Base-by-base conservation (phyloP, 106 monocot species). In the Allium fistulosum region DNA sequence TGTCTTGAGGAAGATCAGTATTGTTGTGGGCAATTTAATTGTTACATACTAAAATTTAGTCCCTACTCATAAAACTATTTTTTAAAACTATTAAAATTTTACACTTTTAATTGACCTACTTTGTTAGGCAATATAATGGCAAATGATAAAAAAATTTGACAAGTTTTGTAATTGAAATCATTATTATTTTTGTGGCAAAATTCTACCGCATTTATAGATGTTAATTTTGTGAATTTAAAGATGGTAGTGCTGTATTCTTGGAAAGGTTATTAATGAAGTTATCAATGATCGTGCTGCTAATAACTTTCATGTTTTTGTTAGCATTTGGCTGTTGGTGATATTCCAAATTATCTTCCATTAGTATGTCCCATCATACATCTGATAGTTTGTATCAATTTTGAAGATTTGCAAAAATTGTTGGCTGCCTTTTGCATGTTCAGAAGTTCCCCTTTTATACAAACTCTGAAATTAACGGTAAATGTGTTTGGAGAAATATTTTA, bases 391-490 rank as follows among this genome's bases (percentile, higher is more conserved):
- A 61, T 71, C 50, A 50, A 62, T 62, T 52, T 62, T 52, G 51
- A 51, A 37, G 50, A 49, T 51, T 51, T 71, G 50, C 26, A 51
- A 62, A 14, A 71, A 12, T 12, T 62, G 27, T 14, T 51, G 8
- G 71, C 27, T 6, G 61, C 51, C 16, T 28, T 62, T 62, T 71
- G 71, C 51, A 51, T 61, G 13, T 71, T 71, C 52, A 61, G 61
- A 71, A 71, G 71, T 61, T 27, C 51, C 6, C 50, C 50, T 15
- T 11, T 71, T 28, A 51, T 71, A 27, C 52, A 69, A 56, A 69
- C 27, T 15, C 57, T 68, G 16, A 0, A 49, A 49, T n/a, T 60
- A 48, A 16, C 9, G 48, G 70, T 59, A 46, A 28, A 11, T 37
- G 47, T 48, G 6, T 46, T 2, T 9, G 27, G 28, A 62, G 46